Conservation (phyloP, 495 filamentous ascomycete species). For the Wilcoxina mikolae region DNA sequence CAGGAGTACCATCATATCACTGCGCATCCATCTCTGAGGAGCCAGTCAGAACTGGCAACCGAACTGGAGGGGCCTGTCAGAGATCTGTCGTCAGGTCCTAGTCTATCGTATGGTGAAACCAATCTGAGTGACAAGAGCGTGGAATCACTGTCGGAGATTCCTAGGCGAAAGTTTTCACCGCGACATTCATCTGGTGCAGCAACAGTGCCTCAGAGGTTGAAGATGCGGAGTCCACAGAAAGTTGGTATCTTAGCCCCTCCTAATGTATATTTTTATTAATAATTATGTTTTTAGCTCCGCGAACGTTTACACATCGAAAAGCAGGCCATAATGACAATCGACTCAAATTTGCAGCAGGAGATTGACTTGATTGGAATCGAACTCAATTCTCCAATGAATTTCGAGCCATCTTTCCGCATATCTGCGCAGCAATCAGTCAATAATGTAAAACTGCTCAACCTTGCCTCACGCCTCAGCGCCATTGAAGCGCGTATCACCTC, state of each 20-base stretch:
- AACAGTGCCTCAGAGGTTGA: slow-evolving; percentile 47
- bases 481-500: slow-evolving; percentile 41
- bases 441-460: slow-evolving; percentile 29
- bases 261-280: background rate
- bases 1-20: slow-evolving; percentile 15
- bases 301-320: slow-evolving; percentile 76
- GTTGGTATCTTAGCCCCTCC: slow-evolving; percentile 21
- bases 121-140: no score
- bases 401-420: slow-evolving; percentile 33
- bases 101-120: background rate
- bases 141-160: no score
- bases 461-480: slow-evolving; percentile 40
- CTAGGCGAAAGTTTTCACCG: no score
- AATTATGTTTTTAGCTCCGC: slow-evolving; percentile 39
- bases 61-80: background rate
- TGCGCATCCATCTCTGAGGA: background rate
- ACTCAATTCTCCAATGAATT: slow-evolving; percentile 40
- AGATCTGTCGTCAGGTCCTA: no score
- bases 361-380: slow-evolving; percentile 72
- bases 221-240: slow-evolving; percentile 82
- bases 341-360: slow-evolving; percentile 56
- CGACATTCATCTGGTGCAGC: slow-evolving; percentile 28
- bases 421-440: background rate
- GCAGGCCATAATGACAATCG: slow-evolving; percentile 45
- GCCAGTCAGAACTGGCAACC: background rate